Percentiles rank a stretch among this genome's conserved stretches.
Conservation (phyloP, 2,329 filamentous ascomycete genomes). For the Alternaria viburni region DNA sequence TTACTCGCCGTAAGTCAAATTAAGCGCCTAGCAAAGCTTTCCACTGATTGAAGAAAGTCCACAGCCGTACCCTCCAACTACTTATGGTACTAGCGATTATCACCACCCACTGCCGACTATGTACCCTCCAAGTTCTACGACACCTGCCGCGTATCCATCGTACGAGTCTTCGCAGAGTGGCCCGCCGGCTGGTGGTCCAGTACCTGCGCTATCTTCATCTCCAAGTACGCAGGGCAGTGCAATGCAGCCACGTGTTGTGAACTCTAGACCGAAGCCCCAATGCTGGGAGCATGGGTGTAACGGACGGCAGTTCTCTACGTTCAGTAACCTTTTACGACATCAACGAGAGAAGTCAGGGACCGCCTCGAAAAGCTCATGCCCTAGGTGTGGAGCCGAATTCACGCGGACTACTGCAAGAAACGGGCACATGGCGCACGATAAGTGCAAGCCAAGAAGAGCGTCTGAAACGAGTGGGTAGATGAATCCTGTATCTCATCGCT, state of each 20-base stretch:
- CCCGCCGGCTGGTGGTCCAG: conserved; percentile 21
- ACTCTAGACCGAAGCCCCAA: conserved; percentile 86
- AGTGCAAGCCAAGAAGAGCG: conserved; percentile 78
- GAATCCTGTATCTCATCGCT: background rate
- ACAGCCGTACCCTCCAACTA: conserved; percentile 42
- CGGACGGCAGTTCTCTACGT: conserved; percentile 92
- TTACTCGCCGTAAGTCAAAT: conserved; percentile 42
- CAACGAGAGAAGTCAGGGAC: conserved; percentile 94
- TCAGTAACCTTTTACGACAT: conserved; percentile 91
- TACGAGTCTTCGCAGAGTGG: conserved; percentile 39
- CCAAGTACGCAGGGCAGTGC: conserved; percentile 32
- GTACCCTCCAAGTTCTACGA: conserved; percentile 44
- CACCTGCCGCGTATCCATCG: conserved; percentile 39
- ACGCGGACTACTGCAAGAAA: conserved; percentile 88
- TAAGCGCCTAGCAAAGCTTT: background rate
- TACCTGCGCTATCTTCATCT: conserved; percentile 37
- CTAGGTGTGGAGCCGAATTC: conserved; percentile 91
- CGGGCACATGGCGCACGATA: conserved; percentile 84
- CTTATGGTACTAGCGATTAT: conserved; percentile 43
- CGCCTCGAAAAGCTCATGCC: conserved; percentile 85
- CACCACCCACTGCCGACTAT: conserved; percentile 44
- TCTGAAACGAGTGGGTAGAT: conserved; percentile 44
- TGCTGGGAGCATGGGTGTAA: conserved; percentile 99
- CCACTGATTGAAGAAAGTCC: conserved; percentile 29
- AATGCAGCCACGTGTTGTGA: conserved; percentile 64